Evolutionary conservation across 2,329 filamentous ascomycete genomes (phyloP), one percentile per base, ranked within the genome.

Genomic region (Microdochium bolleyi): DNA sequence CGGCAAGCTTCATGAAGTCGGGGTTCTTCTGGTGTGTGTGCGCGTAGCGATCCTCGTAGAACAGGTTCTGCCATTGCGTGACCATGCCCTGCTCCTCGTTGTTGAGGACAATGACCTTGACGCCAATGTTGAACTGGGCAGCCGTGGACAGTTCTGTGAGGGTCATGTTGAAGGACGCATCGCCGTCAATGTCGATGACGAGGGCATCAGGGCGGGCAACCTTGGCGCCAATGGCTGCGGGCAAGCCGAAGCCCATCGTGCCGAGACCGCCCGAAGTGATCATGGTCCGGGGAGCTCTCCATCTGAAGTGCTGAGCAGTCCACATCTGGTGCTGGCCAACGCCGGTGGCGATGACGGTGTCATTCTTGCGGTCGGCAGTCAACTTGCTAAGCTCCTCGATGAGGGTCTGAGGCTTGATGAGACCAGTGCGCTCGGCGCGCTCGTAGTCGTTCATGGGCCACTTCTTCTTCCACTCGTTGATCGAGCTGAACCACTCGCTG

Each of bases 271-370:
- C 94, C 1, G 92, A 96, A 30, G 92, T 96, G 73, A 99, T 88
- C 88, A 97, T 95, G 57, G 88, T 89, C 60, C 94, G 85, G 30
- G 94, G 92, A 64, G 91, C 75, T 58, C 90, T 83, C 92, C 94
- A 97, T 63, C 91, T 84, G 84, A 91, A 97, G 77, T 96, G 92
- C 75, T 97, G 92, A 3, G 92, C 94, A 24, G 89, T 82, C 94
- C 92, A 97, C 94, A 97, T 97, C 72, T 99, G 92, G 75, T 97
- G 92, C 72, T 97, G 94, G 44, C 94, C 94, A 10, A 97, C 94
- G 71, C 92, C 94, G 2, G 92, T 97, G 2, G 91, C 76, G 67
- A 99, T 95, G 67, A 95, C 84, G 25, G 89, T 95, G 61, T 85
- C 78, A 50, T 94, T 77, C 72, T 96, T 95, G 59, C 86, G 85